These are phyloP conservation scores for Ustulina deusta DNA, from an alignment of 2,329 filamentous ascomycete genomes.

Conservation along the genomic window DNA sequence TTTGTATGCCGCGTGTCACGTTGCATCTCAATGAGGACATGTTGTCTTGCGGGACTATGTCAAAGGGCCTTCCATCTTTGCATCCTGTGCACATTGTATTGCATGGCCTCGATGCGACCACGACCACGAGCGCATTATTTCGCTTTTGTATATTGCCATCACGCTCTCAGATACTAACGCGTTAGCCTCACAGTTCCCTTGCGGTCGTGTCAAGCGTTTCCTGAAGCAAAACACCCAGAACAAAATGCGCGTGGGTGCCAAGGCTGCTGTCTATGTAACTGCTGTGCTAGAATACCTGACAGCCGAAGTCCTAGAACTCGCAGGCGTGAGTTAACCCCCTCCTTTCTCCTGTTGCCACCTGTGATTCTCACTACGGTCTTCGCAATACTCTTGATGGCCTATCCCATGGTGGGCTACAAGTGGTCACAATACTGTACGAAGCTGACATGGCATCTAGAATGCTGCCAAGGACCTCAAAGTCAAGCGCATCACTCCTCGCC, in stretches of 20 bases:
- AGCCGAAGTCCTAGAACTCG: conserved; percentile 96
- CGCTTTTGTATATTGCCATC: background rate
- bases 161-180: conserved; percentile 37
- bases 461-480: conserved; percentile 99
- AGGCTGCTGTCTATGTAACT: conserved; percentile 97
- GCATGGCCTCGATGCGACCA: conserved; percentile 3
- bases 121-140: conserved; percentile 16
- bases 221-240: conserved; percentile 99
- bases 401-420: background rate
- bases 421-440: conserved; percentile 8
- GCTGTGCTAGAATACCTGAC: conserved; percentile 98
- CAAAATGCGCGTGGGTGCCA: conserved; percentile 99
- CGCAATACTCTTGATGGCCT: background rate
- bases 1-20: background rate
- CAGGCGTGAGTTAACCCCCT: conserved; percentile 73
- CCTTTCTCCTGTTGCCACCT: conserved; percentile 24
- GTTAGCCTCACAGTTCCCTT: conserved; percentile 80
- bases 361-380: background rate
- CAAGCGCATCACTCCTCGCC: conserved; percentile 98
- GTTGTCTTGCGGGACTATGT: background rate
- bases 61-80: background rate
- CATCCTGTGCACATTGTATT: conserved; percentile 5
- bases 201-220: conserved; percentile 99
- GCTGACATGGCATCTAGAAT: conserved; percentile 67
- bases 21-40: conserved; percentile 13